Evolutionary conservation across 192 early-diverging fungal species (phyloP).

Genomic region (Allomyces macrogynus): DNA sequence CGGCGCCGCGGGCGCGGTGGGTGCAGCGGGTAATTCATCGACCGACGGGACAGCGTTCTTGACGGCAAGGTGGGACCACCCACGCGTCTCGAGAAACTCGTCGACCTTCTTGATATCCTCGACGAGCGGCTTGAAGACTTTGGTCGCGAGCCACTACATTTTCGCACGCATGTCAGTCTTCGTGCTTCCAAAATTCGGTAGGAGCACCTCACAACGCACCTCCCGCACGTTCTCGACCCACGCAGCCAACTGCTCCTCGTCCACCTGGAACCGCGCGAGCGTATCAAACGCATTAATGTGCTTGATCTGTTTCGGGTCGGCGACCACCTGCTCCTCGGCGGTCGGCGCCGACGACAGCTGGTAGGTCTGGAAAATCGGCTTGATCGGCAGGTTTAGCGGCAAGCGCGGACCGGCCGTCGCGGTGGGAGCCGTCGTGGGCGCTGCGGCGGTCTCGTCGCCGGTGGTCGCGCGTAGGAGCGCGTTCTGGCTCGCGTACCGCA

Average conservation of each 20-base stretch:
- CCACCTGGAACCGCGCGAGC: background rate
- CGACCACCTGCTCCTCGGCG: background rate
- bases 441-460: background rate
- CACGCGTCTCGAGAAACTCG: background rate
- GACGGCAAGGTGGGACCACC: background rate
- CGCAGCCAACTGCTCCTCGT: background rate
- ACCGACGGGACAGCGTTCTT: background rate
- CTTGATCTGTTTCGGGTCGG: background rate
- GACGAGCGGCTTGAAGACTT: background rate
- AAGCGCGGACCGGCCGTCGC: background rate
- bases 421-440: background rate
- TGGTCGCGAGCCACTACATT: background rate
- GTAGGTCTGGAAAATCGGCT: background rate
- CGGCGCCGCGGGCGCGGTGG: too few species aligned
- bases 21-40: too few species aligned
- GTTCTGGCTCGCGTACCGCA: background rate
- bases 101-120: background rate
- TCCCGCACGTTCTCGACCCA: background rate
- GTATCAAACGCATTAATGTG: background rate
- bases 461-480: background rate
- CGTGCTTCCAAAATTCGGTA: too few species aligned
- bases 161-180: too few species aligned
- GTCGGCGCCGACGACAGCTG: background rate
- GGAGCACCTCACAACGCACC: too few species aligned
- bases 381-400: background rate